Evolutionary conservation across 1,284 basidiomycete genomes (phyloP).

Genomic region (Ceratobasidium sp.): DNA sequence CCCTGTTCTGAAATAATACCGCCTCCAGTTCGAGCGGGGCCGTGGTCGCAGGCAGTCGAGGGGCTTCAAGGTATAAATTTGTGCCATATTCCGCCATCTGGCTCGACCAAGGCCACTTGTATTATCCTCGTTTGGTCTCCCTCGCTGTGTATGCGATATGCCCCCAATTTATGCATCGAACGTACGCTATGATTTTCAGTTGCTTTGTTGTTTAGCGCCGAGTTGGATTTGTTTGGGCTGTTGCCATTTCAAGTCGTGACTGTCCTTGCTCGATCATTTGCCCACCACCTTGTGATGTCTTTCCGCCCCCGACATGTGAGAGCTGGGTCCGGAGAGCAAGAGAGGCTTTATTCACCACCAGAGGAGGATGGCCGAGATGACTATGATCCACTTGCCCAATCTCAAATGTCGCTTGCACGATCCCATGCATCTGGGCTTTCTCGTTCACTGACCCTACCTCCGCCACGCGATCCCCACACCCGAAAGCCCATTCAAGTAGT

Average conservation of each 20-base stretch:
- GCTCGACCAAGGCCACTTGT: constrained; percentile 34
- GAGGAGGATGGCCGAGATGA: not conserved
- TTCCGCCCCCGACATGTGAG: constrained; percentile 14
- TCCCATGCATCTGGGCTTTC: constrained; percentile 29
- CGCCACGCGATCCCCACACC: constrained; percentile 32
- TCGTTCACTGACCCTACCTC: constrained; percentile 31
- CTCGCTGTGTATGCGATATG: constrained; percentile 38
- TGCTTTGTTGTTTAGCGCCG: not conserved
- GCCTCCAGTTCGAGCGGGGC: constrained; percentile 75
- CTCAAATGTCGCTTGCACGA: constrained; percentile 37
- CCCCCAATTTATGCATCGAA: constrained; percentile 41
- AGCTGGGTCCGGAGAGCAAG: constrained; percentile 11
- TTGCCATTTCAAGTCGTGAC: constrained; percentile 18
- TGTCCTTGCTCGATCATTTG: not conserved
- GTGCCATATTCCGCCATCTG: constrained; percentile 11
- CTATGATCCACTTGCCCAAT: constrained; percentile 27
- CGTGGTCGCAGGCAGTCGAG: constrained; percentile 85
- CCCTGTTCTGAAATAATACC: not conserved
- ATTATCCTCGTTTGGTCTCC: constrained; percentile 32
- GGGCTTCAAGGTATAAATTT: constrained; percentile 38
- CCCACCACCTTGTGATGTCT: constrained; percentile 31
- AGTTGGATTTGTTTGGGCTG: constrained; percentile 6
- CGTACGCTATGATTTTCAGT: constrained; percentile 33
- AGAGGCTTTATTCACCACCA: constrained; percentile 13
- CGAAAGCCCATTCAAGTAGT: constrained; percentile 56